Base-by-base conservation (phyloP, 2,329 filamentous ascomycete species). In the Penicillium sp. region DNA sequence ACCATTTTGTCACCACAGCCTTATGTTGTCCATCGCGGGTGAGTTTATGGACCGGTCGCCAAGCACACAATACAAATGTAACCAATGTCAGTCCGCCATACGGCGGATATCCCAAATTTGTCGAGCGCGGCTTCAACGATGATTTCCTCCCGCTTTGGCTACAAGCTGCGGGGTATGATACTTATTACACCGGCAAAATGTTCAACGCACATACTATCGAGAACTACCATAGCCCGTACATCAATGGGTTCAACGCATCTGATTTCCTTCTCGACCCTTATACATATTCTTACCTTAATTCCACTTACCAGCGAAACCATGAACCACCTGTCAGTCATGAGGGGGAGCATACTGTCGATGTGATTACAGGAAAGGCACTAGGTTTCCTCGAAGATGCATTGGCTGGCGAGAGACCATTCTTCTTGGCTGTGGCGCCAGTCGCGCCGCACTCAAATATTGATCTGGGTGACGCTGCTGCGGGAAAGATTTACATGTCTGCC, bases 51-150 rank as follows among this genome's bases (percentile, higher is more conserved):
- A 88, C 86, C 0, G 87, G 87, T 0, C 83, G 82, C 64, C 80
- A 83, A 7, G 84, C 86, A 0, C 87, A 90, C 62, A 89, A 88
- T 60, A 88, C 86, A 0, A 89, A 89, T 61, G 84, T 89, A 1
- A 89, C 87, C 0, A 79, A 82, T 63, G 78, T 83, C 1, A 69
- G 68, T 0, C 71, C 83, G 45, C 82, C 81, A 11, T 82, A 82
- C 56, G 81, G 67, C 2, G 69, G 75, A 6, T 82, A 79, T 57
- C 79, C 80, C 5, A 82, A 82, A 59, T 81, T 83, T 53, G 69
- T 82, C 41, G 69, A 70, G 12, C 77, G 79, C 38, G 79, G 80
- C 0, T 75, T 80, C 58, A 82, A 83, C 54, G 71, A 78, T 3
- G 71, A 77, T 44, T 82, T 79, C 58, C 73, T 83, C 2, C 80